phyloP scores from a whole-genome alignment of 148 eudicot genomes.

The Silene latifolia region DNA sequence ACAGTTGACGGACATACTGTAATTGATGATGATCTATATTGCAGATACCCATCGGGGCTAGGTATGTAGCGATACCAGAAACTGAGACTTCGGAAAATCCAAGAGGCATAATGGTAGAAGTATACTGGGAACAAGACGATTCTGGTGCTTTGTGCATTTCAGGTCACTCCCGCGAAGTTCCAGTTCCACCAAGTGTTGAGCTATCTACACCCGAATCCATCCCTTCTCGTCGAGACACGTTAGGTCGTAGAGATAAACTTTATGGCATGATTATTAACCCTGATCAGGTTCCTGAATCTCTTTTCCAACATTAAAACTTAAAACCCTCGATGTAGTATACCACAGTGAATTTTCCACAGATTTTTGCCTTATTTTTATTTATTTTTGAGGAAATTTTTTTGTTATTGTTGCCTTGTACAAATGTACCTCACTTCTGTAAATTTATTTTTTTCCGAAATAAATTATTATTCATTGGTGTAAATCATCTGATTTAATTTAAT shows the following conservation, averaged over 20 bases:
- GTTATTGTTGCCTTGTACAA: too few species aligned
- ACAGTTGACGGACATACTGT: background rate
- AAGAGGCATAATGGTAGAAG: conserved; percentile 79
- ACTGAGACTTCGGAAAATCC: conserved; percentile 69
- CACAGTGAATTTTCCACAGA: too few species aligned
- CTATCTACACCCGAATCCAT: conserved; percentile 15
- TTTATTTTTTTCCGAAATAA: too few species aligned
- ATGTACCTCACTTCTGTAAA: too few species aligned
- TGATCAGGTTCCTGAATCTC: conserved; percentile 33
- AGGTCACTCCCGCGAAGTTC: conserved; percentile 60
- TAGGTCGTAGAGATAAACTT: conserved; percentile 21
- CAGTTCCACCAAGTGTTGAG: conserved; percentile 53
- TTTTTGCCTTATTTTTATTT: too few species aligned
- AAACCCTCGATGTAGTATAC: too few species aligned
- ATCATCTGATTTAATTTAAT: too few species aligned
- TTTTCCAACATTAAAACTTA: conserved; percentile 13
- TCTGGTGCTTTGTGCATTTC: conserved; percentile 78
- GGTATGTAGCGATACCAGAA: conserved; percentile 67
- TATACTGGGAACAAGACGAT: conserved; percentile 87
- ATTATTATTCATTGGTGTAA: too few species aligned
- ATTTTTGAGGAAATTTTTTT: too few species aligned
- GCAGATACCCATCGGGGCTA: conserved; percentile 89
- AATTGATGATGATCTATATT: background rate
- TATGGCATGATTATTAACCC: conserved; percentile 63
- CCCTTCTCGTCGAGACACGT: conserved; percentile 5